These are phyloP conservation scores for Athelia psychrophila DNA, from an alignment of 1,284 basidiomycete species.

Conservation along the genomic window DNA sequence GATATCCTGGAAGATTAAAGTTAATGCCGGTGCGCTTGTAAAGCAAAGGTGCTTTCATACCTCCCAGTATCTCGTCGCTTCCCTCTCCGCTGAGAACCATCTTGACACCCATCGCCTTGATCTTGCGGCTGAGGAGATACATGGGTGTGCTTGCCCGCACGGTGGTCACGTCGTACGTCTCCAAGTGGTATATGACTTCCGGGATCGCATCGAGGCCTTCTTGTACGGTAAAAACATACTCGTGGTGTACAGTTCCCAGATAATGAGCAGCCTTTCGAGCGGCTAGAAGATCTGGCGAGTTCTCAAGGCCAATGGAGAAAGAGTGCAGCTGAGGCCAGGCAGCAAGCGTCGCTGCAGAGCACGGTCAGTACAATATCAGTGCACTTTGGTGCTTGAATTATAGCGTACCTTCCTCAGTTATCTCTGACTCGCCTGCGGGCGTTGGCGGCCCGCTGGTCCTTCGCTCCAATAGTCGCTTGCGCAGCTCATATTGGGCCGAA, in stretches of 20 bases:
- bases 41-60: slow-evolving; percentile 35
- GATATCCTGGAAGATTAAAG: slow-evolving; percentile 68
- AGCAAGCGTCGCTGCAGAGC: slow-evolving; percentile 59
- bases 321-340: slow-evolving; percentile 98
- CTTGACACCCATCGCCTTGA: slow-evolving; percentile 99
- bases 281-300: slow-evolving; percentile 94
- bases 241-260: slow-evolving; percentile 95
- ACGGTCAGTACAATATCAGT: not conserved
- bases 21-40: slow-evolving; percentile 1
- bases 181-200: slow-evolving; percentile 98
- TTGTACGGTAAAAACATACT: slow-evolving; percentile 98
- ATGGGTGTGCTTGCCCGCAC: slow-evolving; percentile 97
- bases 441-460: slow-evolving; percentile 51
- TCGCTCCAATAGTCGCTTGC: slow-evolving; percentile 58
- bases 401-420: slow-evolving; percentile 52
- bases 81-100: slow-evolving; percentile 99
- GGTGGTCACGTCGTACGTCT: slow-evolving; percentile 99
- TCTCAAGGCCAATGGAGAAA: slow-evolving; percentile 94
- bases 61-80: slow-evolving; percentile 97
- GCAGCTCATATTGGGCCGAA: slow-evolving; percentile 70
- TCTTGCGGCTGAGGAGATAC: slow-evolving; percentile 96
- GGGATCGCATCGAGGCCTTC: slow-evolving; percentile 97
- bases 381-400: not conserved
- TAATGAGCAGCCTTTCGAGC: slow-evolving; percentile 93
- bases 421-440: slow-evolving; percentile 38